phyloP scores from a whole-genome alignment of 2,329 filamentous ascomycete genomes.

The Colletotrichum phormii region DNA sequence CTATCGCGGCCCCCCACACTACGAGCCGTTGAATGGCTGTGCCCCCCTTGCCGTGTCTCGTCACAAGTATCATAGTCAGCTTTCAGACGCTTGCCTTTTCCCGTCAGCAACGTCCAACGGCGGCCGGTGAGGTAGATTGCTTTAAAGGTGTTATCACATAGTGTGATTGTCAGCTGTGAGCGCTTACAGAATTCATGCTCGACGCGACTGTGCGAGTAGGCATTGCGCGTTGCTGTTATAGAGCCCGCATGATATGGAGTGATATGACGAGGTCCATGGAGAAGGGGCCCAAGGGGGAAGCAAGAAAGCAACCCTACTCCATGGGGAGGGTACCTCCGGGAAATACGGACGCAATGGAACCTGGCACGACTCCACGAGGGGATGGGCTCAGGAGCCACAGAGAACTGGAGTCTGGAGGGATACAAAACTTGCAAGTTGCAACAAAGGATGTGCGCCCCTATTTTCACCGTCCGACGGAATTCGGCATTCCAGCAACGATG shows the following conservation, averaged over 20 bases:
- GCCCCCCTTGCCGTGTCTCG: neutral
- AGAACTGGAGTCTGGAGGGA: neutral
- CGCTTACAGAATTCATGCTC: neutral
- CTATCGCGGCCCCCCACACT: constrained; percentile 3
- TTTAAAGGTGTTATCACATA: neutral
- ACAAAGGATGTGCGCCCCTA: neutral
- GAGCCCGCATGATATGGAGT: neutral
- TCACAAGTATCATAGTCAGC: neutral
- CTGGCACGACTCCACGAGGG: neutral
- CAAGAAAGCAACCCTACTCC: neutral
- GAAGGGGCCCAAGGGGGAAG: neutral
- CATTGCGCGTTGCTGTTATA: neutral
- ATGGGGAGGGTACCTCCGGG: neutral
- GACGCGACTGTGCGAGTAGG: neutral
- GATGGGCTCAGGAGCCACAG: neutral
- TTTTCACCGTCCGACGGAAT: neutral
- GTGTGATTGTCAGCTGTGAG: neutral
- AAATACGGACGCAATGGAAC: neutral
- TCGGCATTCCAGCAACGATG: neutral
- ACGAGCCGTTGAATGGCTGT: neutral
- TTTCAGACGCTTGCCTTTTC: neutral
- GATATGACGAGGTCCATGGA: neutral
- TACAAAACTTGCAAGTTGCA: neutral
- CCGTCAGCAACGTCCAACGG: neutral
- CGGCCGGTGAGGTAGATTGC: neutral